Evolutionary conservation across 2,329 filamentous ascomycete genomes (phyloP).

Genomic region (Salinomyces thailandicus): DNA sequence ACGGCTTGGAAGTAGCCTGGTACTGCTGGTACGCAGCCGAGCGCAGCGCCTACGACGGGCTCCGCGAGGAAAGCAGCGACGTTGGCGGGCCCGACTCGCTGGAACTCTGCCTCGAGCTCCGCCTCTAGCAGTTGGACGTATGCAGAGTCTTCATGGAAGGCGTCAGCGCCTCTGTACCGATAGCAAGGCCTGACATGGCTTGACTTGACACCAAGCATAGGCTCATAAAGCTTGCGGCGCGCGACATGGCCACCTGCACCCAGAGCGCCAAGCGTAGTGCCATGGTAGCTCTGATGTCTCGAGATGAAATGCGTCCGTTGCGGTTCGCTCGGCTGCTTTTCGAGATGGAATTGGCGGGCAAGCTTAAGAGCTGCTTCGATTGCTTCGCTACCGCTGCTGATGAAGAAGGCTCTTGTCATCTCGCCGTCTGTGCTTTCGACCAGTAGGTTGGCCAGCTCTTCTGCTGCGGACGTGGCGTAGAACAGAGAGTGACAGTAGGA

Average conservation of each 20-base stretch:
- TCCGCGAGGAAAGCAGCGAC: constrained; percentile 66
- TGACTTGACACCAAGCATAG: constrained; percentile 43
- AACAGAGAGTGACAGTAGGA: constrained; percentile 50
- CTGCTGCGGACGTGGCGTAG: constrained; percentile 45
- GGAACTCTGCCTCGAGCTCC: constrained; percentile 59
- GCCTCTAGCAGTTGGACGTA: constrained; percentile 52
- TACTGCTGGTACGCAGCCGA: constrained; percentile 58
- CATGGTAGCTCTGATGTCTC: constrained; percentile 58
- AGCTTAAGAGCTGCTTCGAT: constrained; percentile 60
- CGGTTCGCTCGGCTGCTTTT: constrained; percentile 43
- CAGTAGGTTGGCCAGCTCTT: constrained; percentile 43
- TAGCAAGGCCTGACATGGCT: constrained; percentile 58
- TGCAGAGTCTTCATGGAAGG: constrained; percentile 41
- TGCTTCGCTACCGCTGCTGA: constrained; percentile 54
- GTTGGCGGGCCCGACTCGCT: constrained; percentile 50
- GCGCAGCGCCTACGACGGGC: constrained; percentile 58
- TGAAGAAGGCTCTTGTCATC: constrained; percentile 46
- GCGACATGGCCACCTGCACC: constrained; percentile 52
- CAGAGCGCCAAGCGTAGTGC: constrained; percentile 57
- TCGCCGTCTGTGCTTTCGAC: constrained; percentile 41
- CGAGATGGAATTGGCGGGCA: constrained; percentile 54
- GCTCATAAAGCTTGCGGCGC: constrained; percentile 52
- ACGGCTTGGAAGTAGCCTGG: constrained; percentile 61
- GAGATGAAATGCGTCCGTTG: constrained; percentile 52
- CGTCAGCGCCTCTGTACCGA: constrained; percentile 47